Evolutionary conservation across 371 early-diverging fungal species (phyloP).

Genomic region (Rhizomucor miehei): DNA sequence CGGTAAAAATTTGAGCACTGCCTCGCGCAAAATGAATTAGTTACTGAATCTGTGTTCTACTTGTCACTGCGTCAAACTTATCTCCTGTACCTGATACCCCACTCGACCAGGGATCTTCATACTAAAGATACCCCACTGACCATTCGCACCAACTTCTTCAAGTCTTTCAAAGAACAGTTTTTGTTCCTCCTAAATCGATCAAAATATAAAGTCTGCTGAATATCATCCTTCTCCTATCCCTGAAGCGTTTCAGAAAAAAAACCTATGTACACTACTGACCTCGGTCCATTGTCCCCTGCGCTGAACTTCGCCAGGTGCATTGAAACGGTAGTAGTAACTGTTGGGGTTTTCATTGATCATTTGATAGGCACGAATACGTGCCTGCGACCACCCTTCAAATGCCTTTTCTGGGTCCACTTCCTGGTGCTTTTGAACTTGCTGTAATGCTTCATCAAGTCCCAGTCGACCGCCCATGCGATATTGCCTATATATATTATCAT

Average conservation of each 20-base stretch:
- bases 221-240: conserved; percentile 9
- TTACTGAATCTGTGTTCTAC: neutral
- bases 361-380: conserved; percentile 85
- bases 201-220: neutral
- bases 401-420: conserved; percentile 69
- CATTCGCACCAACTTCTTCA: conserved; percentile 82
- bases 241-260: no score
- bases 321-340: conserved; percentile 93
- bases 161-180: conserved; percentile 76
- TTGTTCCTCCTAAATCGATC: conserved; percentile 67
- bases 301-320: conserved; percentile 92
- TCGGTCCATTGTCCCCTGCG: conserved; percentile 83
- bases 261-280: conserved; percentile 1
- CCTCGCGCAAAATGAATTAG: neutral
- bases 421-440: conserved; percentile 69
- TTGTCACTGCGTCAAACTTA: no score
- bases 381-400: conserved; percentile 88
- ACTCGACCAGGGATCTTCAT: conserved; percentile 92
- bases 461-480: conserved; percentile 73
- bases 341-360: conserved; percentile 88
- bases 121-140: conserved; percentile 93
- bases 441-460: conserved; percentile 82
- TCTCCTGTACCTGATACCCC: conserved; percentile 88
- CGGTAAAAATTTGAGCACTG: conserved; percentile 94
- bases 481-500: conserved; percentile 38